Percentiles rank a stretch among this genome's conserved stretches.
phyloP scores from a whole-genome alignment of 2,329 filamentous ascomycete genomes.

The Orbilia brochopaga region DNA sequence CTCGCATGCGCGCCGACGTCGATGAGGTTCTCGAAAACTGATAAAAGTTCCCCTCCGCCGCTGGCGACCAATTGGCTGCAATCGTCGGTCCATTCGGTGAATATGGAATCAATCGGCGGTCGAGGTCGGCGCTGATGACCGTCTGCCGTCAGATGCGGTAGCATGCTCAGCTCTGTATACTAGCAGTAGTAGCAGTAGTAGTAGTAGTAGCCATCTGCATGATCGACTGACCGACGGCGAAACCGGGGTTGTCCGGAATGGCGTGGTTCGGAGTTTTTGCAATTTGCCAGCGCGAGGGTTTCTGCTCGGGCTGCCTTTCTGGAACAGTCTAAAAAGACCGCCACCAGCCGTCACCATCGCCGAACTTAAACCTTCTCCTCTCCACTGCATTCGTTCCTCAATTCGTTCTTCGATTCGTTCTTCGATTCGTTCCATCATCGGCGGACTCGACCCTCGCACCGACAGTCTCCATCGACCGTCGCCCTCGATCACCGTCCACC shows the following conservation, averaged over 20 bases:
- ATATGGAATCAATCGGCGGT: neutral
- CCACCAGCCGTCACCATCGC: constrained; percentile 14
- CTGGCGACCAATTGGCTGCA: neutral
- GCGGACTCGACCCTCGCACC: neutral
- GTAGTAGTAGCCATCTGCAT: neutral
- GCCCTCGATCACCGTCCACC: neutral
- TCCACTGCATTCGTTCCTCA: constrained; percentile 1
- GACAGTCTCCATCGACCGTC: neutral
- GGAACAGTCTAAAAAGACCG: constrained; percentile 14
- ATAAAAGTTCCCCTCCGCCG: neutral
- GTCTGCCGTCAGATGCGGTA: neutral
- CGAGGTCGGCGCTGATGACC: neutral
- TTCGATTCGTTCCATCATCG: neutral
- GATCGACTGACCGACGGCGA: neutral
- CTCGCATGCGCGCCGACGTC: neutral
- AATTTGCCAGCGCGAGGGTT: constrained; percentile 11
- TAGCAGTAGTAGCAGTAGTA: neutral
- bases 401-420: neutral
- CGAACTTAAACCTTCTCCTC: constrained; percentile 9
- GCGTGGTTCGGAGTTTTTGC: constrained; percentile 5
- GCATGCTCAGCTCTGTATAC: neutral
- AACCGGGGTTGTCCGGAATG: constrained; percentile 5
- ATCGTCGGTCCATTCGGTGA: neutral
- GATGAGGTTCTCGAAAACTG: neutral
- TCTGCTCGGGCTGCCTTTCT: constrained; percentile 33